These are phyloP conservation scores for Pelargonium cotyledonis DNA, from an alignment of 441 rosid species.

Conservation along the genomic window DNA sequence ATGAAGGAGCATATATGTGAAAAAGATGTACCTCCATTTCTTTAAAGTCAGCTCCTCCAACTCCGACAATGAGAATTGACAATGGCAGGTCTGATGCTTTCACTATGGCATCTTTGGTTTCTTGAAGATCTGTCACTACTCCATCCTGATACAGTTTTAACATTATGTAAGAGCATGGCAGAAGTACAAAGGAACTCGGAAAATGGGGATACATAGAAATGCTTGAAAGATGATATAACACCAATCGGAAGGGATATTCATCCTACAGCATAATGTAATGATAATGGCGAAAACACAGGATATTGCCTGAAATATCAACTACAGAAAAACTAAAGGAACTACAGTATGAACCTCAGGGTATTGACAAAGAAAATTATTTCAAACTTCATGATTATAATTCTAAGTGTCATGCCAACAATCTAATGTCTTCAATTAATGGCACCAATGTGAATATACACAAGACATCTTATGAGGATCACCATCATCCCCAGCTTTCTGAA, in stretches of 20 bases:
- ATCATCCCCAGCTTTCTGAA: neutral
- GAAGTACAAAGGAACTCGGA: neutral
- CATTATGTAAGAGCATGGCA: slow-evolving; percentile 11
- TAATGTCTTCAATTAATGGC: too few relatives aligned
- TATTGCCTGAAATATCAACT: too few relatives aligned
- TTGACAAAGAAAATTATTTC: too few relatives aligned
- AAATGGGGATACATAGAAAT: neutral
- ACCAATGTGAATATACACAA: too few relatives aligned
- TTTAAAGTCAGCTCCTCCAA: slow-evolving; percentile 94
- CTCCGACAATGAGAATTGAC: slow-evolving; percentile 85
- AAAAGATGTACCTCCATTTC: slow-evolving; percentile 74
- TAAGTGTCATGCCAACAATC: too few relatives aligned
- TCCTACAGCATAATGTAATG: neutral
- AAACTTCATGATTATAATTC: slow-evolving; percentile 10
- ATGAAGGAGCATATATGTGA: neutral
- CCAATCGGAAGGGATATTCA: too few relatives aligned
- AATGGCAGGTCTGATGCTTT: slow-evolving; percentile 87
- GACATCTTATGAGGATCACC: neutral
- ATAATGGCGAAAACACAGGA: neutral
- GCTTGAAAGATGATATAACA: neutral
- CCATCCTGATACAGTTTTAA: slow-evolving; percentile 52
- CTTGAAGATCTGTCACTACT: slow-evolving; percentile 91
- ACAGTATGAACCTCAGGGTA: too few relatives aligned
- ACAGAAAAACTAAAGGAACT: too few relatives aligned
- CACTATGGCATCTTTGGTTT: slow-evolving; percentile 81